Conservation (phyloP, 768 basidiomycete species). For the Chlorophyllum brunneum region DNA sequence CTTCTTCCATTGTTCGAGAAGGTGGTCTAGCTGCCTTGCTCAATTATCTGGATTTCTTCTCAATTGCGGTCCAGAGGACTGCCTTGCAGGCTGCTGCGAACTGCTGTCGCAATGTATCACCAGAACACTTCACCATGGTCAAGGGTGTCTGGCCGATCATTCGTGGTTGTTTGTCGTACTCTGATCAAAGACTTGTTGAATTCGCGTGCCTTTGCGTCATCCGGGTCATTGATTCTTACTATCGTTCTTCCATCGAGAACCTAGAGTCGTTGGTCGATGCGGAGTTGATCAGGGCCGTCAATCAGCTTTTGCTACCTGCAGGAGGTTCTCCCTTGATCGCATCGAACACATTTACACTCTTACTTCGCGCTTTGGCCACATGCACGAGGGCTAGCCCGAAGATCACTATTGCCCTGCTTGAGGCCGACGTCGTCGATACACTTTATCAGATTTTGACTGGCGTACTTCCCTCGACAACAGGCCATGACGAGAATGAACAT, state of each 20-base stretch:
- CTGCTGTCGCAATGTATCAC: conserved; percentile 88
- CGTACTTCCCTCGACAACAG: conserved; percentile 70
- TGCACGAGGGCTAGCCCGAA: conserved; percentile 86
- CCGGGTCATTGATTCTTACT: conserved; percentile 88
- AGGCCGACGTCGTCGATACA: conserved; percentile 90
- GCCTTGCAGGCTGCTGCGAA: conserved; percentile 96
- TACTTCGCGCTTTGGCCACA: conserved; percentile 83
- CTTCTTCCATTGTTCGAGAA: conserved; percentile 92
- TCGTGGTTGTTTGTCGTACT: conserved; percentile 85
- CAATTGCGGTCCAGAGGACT: conserved; percentile 94
- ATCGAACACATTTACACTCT: conserved; percentile 81
- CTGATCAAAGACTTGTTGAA: conserved; percentile 96
- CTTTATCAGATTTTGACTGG: conserved; percentile 95
- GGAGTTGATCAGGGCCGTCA: conserved; percentile 78
- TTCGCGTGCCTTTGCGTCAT: conserved; percentile 94
- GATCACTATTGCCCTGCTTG: conserved; percentile 80
- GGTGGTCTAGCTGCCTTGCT: conserved; percentile 90
- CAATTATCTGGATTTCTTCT: conserved; percentile 97
- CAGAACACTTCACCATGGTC: conserved; percentile 89
- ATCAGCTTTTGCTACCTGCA: conserved; percentile 78
- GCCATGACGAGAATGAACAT: conserved; percentile 49
- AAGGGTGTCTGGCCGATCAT: conserved; percentile 90
- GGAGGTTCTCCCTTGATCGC: conserved; percentile 86
- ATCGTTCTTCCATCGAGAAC: conserved; percentile 79
- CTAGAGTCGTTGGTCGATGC: conserved; percentile 83